Conservation (phyloP, 768 basidiomycete species). For the Hemileccinum impolitum region DNA sequence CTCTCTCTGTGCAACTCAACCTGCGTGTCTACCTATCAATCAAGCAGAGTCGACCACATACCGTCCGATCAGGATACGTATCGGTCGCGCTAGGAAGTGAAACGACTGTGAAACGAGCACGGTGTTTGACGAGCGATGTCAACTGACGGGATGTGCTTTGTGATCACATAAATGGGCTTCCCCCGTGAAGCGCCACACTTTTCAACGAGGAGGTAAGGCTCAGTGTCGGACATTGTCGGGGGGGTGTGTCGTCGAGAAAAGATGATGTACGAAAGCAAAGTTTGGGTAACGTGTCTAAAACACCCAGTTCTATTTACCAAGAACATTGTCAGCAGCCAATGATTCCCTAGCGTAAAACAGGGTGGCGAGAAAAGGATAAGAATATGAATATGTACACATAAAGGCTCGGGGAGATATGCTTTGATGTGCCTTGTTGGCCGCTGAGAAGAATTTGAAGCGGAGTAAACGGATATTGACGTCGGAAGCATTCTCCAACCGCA, state of each 20-base stretch:
- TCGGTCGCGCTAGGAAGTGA: slow-evolving; percentile 26
- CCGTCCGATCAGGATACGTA: slow-evolving; percentile 32
- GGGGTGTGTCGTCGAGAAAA: slow-evolving; percentile 9
- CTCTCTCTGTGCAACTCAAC: slow-evolving; percentile 33
- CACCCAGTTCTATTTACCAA: slow-evolving; percentile 28
- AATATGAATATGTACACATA: slow-evolving; percentile 32
- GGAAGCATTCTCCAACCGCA: slow-evolving; percentile 17
- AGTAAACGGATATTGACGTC: slow-evolving; percentile 11
- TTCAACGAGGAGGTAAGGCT: slow-evolving; percentile 39
- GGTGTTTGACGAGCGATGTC: slow-evolving; percentile 3
- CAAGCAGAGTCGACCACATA: slow-evolving; percentile 15
- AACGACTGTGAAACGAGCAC: slow-evolving; percentile 17
- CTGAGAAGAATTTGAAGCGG: slow-evolving; percentile 21
- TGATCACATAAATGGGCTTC: slow-evolving; percentile 42
- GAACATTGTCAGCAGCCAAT: slow-evolving; percentile 24
- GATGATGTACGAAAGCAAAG: slow-evolving; percentile 25
- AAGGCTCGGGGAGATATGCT: slow-evolving; percentile 10
- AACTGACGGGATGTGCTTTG: slow-evolving; percentile 41
- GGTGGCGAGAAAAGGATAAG: slow-evolving; percentile 29
- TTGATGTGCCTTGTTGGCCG: slow-evolving; percentile 18
- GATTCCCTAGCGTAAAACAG: slow-evolving; percentile 25
- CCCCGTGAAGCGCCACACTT: slow-evolving; percentile 42
- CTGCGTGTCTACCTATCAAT: not conserved
- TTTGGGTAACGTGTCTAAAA: slow-evolving; percentile 26
- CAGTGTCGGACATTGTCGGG: slow-evolving; percentile 24